Conservation (phyloP, 176 grass and related monocot genomes). For the Carex parvula region DNA sequence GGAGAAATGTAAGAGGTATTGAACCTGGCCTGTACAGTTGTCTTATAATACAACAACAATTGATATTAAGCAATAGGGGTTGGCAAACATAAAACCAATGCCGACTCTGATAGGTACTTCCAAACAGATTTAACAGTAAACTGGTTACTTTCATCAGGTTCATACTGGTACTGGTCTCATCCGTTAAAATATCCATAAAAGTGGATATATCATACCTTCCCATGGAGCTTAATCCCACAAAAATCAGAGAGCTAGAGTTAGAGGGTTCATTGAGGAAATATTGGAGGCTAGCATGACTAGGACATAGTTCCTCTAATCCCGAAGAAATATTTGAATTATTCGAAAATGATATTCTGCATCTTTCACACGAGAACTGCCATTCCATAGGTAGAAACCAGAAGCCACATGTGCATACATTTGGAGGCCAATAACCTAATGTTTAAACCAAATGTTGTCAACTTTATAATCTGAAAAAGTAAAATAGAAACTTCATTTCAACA, state of each 20-base stretch:
- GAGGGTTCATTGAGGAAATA: constrained; percentile 46
- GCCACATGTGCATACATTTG: constrained; percentile 59
- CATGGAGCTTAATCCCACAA: constrained; percentile 91
- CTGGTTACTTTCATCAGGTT: not conserved
- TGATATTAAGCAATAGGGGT: not conserved
- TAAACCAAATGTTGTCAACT: constrained; percentile 9
- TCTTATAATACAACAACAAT: not conserved
- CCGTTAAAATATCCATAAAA: not conserved
- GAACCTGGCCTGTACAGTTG: not conserved
- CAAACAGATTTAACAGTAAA: not conserved
- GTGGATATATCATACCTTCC: constrained; percentile 51
- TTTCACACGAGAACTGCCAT: constrained; percentile 88
- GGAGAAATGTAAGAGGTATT: not conserved
- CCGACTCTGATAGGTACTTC: not conserved
- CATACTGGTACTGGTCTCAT: not conserved
- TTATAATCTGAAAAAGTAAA: not conserved
- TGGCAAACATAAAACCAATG: not conserved
- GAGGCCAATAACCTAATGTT: constrained; percentile 78
- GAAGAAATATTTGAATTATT: constrained; percentile 32
- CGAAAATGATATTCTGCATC: constrained; percentile 48
- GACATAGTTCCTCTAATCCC: constrained; percentile 35
- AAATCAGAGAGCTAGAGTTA: constrained; percentile 52
- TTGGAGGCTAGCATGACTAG: constrained; percentile 57
- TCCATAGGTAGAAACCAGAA: constrained; percentile 88
- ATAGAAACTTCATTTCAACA: not conserved